phyloP scores from a whole-genome alignment of 148 eudicot species.

The Chenopodium album region DNA sequence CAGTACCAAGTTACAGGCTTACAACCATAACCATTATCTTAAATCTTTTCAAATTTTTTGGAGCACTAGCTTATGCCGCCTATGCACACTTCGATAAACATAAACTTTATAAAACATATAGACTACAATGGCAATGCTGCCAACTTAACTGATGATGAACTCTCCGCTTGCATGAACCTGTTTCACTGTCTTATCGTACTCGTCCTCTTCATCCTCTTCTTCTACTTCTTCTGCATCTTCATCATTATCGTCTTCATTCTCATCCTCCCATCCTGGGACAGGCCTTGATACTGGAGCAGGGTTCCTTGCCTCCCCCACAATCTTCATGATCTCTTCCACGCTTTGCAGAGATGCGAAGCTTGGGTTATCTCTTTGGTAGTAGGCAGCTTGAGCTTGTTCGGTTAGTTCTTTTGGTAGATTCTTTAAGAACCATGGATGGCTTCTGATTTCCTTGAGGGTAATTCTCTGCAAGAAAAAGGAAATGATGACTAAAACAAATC shows the following conservation, averaged over 20 bases:
- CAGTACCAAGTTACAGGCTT: not conserved
- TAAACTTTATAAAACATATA: not conserved
- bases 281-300: slow-evolving; percentile 40
- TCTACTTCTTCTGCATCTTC: slow-evolving; percentile 27
- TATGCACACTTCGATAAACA: slow-evolving; percentile 24
- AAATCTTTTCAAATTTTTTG: not conserved
- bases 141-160: slow-evolving; percentile 34
- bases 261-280: slow-evolving; percentile 36
- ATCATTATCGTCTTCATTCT: slow-evolving; percentile 27
- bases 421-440: slow-evolving; percentile 59
- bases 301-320: slow-evolving; percentile 42
- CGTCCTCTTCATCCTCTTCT: slow-evolving; percentile 55
- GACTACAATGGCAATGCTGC: not conserved
- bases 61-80: slow-evolving; percentile 10
- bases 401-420: slow-evolving; percentile 47
- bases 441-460: slow-evolving; percentile 49
- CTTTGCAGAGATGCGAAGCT: slow-evolving; percentile 44
- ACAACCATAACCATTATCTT: slow-evolving; percentile 10
- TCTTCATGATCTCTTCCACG: slow-evolving; percentile 50
- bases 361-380: slow-evolving; percentile 41
- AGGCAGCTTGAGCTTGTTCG: slow-evolving; percentile 41
- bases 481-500: not conserved
- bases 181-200: slow-evolving; percentile 72
- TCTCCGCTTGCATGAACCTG: slow-evolving; percentile 75
- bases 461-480: slow-evolving; percentile 37